Evolutionary conservation across 805 yeast genomes (phyloP).

Genomic region (Wickerhamomyces bovis): DNA sequence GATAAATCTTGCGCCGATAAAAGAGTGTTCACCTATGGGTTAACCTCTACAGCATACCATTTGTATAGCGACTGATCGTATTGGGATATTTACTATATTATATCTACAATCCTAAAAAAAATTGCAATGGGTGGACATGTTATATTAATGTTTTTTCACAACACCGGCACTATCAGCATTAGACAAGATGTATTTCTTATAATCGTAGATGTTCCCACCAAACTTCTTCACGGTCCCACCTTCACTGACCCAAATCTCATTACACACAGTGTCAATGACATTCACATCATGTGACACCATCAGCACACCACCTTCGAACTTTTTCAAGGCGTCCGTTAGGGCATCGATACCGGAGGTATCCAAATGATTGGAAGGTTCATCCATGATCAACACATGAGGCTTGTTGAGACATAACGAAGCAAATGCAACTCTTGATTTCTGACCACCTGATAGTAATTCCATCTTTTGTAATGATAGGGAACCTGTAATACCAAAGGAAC

Average conservation of each 20-base stretch:
- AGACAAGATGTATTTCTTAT: constrained; percentile 79
- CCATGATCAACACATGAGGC: constrained; percentile 88
- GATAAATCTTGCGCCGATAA: no score
- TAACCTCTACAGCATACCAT: no score
- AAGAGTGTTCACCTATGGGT: no score
- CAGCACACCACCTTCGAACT: constrained; percentile 90
- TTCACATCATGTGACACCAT: constrained; percentile 98
- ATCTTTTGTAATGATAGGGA: constrained; percentile 87
- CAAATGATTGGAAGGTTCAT: constrained; percentile 97
- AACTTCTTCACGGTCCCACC: constrained; percentile 72
- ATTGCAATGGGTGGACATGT: no score
- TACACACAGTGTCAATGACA: constrained; percentile 82
- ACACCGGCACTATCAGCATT: constrained; percentile 83
- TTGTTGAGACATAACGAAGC: constrained; percentile 87
- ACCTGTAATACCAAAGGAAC: constrained; percentile 96
- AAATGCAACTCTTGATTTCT: constrained; percentile 95
- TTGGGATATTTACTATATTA: no score
- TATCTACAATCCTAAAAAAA: no score
- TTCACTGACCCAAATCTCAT: constrained; percentile 95
- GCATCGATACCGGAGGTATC: constrained; percentile 99
- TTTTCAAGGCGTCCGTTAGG: constrained; percentile 77
- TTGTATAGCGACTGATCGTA: no score
- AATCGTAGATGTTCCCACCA: constrained; percentile 78
- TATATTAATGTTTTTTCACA: constrained; percentile 58
- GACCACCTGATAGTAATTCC: constrained; percentile 92